Evolutionary conservation across 2,329 filamentous ascomycete species (phyloP), one percentile per base, ranked within the genome.

Genomic region (Cytospora piceicola): DNA sequence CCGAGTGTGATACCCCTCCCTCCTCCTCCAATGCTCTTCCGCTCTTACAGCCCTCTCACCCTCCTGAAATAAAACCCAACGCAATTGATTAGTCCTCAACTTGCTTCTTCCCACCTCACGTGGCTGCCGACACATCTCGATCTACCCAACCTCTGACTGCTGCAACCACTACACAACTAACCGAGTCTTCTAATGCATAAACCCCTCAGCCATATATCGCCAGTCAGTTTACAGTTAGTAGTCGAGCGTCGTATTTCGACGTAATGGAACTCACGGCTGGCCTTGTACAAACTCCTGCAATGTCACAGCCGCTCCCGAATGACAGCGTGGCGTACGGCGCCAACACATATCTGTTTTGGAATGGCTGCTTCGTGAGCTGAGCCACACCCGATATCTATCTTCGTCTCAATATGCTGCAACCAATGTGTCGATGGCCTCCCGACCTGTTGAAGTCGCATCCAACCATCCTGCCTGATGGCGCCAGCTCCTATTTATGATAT

Each of bases 101-200:
- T 46, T 46, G 27, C 53, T 51, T 63, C 42, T 63, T 8, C 2
- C 29, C 42, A 51, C 60, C 11, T 63, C 60, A 63, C 53, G 39
- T 63, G 53, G 53, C 53, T 57, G 29, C 55, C 60, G 53, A 36
- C 60, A 36, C 52, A 57, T 62, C 36, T 30, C 60, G 55, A 56
- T 62, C 36, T 62, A 49, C 20, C 52, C 53, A 63, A 49, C 39
- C 53, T 57, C 53, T 46, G 11, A 46, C 42, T 46, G 42, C 20
- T 20, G 15, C 36, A 39, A 17, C 36, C 32, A 34, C 32, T 12
- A 34, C 32, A 34, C 32, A 34, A 34, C 32, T 34, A 34, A 12
- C 32, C 32, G 32, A 34, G 42, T 22, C 20, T 46, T 17, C 42
- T 15, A 17, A 46, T 22, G 20, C n/a, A 22, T 46, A 8, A 46